These are phyloP conservation scores for Scutellaria minor DNA, from an alignment of 257 asterid genomes.

Conservation along the genomic window DNA sequence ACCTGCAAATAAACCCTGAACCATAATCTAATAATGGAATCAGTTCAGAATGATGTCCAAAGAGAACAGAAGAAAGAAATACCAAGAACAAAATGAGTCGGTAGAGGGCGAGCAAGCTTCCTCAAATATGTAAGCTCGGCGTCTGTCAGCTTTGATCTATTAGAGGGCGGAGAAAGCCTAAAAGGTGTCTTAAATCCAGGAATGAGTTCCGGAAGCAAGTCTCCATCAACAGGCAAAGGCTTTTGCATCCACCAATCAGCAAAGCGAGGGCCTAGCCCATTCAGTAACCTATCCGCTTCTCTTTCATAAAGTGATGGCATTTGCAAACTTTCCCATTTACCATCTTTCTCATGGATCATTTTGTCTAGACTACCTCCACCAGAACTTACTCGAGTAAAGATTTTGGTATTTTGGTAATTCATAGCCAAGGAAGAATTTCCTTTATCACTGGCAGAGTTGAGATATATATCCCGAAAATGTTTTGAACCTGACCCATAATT, in stretches of 20 bases:
- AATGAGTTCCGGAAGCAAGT: slow-evolving; percentile 78
- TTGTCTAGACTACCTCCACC: slow-evolving; percentile 39
- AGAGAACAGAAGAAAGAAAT: slow-evolving; percentile 31
- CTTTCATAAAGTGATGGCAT: slow-evolving; percentile 66
- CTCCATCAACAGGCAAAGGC: slow-evolving; percentile 96
- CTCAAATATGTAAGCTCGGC: slow-evolving; percentile 83
- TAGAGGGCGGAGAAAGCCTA: slow-evolving; percentile 77
- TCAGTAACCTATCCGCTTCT: slow-evolving; percentile 86
- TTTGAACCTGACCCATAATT: slow-evolving; percentile 40
- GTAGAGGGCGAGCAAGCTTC: slow-evolving; percentile 77
- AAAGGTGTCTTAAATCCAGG: slow-evolving; percentile 74
- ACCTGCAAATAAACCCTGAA: slow-evolving; percentile 22
- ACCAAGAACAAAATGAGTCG: slow-evolving; percentile 97
- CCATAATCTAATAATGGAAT: slow-evolving; percentile 8
- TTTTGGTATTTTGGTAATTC: slow-evolving; percentile 25
- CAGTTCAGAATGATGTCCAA: slow-evolving; percentile 11
- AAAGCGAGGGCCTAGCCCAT: slow-evolving; percentile 91
- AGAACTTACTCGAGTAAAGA: slow-evolving; percentile 37
- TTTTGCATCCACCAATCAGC: slow-evolving; percentile 94
- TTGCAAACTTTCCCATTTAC: slow-evolving; percentile 42
- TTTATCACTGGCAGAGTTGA: slow-evolving; percentile 33
- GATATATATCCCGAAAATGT: slow-evolving; percentile 26
- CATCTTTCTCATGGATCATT: slow-evolving; percentile 40
- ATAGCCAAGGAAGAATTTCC: slow-evolving; percentile 35
- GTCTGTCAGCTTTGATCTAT: slow-evolving; percentile 71